These are phyloP conservation scores for Sisymbrium altissimum DNA, from an alignment of 345 rosid species.

Conservation along the genomic window DNA sequence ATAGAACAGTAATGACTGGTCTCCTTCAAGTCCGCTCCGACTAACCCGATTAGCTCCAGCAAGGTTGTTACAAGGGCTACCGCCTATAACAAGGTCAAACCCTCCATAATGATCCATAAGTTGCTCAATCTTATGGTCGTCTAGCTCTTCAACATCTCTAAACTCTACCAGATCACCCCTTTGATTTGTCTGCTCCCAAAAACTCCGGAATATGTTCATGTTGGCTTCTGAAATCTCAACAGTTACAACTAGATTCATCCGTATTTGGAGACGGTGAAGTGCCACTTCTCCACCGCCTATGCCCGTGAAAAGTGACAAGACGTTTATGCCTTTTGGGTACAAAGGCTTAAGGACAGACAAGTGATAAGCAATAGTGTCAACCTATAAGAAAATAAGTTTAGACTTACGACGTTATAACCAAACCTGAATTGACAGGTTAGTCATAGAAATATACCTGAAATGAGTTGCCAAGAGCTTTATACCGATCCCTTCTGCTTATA, in stretches of 20 bases:
- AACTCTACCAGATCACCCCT: not conserved
- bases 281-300: conserved; percentile 42
- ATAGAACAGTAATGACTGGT: conserved; percentile 33
- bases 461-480: conserved; percentile 10
- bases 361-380: conserved; percentile 14
- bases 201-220: conserved; percentile 4
- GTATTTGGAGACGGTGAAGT: conserved; percentile 10
- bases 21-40: conserved; percentile 32
- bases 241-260: conserved; percentile 24
- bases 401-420: not conserved
- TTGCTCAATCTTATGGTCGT: not conserved
- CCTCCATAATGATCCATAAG: conserved; percentile 26
- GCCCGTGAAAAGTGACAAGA: conserved; percentile 23
- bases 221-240: conserved; percentile 29
- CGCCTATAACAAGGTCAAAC: conserved; percentile 36
- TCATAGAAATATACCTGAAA: conserved; percentile 27
- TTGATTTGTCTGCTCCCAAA: conserved; percentile 35
- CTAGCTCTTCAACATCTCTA: conserved; percentile 9
- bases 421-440: not conserved
- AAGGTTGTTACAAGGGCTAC: conserved; percentile 24
- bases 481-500: conserved; percentile 2
- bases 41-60: conserved; percentile 28
- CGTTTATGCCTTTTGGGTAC: conserved; percentile 21
- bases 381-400: not conserved
- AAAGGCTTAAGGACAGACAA: not conserved